Conservation (phyloP, 2,329 filamentous ascomycete genomes). For the Neofusicoccum umdonicola region DNA sequence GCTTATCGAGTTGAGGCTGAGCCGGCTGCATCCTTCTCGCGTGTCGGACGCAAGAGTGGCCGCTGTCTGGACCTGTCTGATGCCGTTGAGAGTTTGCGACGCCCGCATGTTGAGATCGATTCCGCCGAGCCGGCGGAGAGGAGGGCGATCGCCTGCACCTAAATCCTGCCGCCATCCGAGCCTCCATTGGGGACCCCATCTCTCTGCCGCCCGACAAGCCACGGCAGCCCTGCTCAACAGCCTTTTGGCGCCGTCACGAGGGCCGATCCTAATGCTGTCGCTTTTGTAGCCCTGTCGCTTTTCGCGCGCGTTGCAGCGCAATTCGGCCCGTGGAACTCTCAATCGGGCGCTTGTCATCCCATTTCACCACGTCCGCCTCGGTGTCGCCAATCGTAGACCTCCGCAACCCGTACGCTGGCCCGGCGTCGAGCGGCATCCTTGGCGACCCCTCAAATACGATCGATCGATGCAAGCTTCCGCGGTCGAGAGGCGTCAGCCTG, state of each 20-base stretch:
- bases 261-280: neutral
- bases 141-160: neutral
- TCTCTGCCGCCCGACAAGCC: neutral
- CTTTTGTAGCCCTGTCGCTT: neutral
- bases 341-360: neutral
- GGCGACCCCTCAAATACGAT: neutral
- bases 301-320: neutral
- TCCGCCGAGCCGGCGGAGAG: neutral
- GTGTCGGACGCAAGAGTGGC: too few species aligned
- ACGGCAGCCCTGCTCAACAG: neutral
- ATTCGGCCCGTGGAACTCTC: neutral
- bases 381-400: neutral
- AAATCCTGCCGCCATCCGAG: neutral
- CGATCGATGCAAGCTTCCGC: neutral
- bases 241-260: neutral
- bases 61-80: neutral
- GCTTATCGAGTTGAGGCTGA: neutral
- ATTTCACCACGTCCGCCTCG: neutral
- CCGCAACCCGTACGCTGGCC: neutral
- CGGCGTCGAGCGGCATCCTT: neutral
- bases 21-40: too few species aligned
- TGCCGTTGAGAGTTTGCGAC: too few species aligned
- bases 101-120: neutral
- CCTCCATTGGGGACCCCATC: neutral
- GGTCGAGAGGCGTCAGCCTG: neutral